Evolutionary conservation across 2,329 filamentous ascomycete species (phyloP), one percentile per base, ranked within the genome.

Genomic region (Cytospora piceicola): DNA sequence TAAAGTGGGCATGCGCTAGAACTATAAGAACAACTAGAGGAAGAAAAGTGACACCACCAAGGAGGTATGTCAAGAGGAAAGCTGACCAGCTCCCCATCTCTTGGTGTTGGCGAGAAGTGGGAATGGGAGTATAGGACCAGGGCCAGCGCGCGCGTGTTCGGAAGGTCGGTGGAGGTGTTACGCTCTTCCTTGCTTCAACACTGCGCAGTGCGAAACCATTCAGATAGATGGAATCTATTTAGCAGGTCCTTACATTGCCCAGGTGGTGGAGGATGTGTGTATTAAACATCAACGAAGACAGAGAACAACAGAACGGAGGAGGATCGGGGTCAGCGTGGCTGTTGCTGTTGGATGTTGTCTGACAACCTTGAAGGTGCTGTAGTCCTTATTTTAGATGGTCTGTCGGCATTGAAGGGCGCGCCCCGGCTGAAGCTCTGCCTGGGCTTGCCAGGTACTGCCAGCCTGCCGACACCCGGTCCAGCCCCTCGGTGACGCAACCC

Each of bases 41-140:
- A 66, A 97, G 75, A 75, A 97, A 94, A 65, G 94, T 97, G 74
- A 97, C 76, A 73, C 94, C 94, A 77, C 94, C 94, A 66, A 96
- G 79, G 70, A 96, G 76, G 82, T 97, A 97, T 76, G 90, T 85
- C 74, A 90, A 77, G 70, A 96, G 81, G 74, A 94, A 88, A 71
- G 75, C 75, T 36, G 80, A 80, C 79, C 83, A 85, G 72, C 77
- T 74, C 68, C 78, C 80, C 84, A 87, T 86, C 39, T 60, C 59
- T 61, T 56, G 22, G 30, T 29, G 29, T 46, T 30, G 32, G 61
- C 39, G 53, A n/a, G 27, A 32, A 9, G 12, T 32, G 46, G 59
- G 61, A 29, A 34, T 60, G 22, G 58, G 59, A 55, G 51, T 55
- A 22, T 27, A 36, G 52, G 58, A 46, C 17, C 39, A 52, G 17